phyloP scores from a whole-genome alignment of 441 rosid species.

The Populus tomentosa region DNA sequence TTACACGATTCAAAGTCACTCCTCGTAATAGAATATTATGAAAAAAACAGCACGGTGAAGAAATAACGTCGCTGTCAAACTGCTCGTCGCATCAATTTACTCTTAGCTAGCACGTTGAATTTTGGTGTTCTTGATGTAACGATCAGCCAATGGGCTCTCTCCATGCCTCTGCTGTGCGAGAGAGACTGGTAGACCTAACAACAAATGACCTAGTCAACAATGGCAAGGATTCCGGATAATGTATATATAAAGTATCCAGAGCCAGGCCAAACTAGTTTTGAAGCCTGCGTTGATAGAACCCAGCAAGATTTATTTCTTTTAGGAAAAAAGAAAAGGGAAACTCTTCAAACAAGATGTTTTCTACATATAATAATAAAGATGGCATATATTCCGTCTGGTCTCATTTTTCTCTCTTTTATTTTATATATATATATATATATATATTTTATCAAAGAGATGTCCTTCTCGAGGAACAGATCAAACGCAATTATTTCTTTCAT shows the following conservation, averaged over 20 bases:
- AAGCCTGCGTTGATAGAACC: too few species aligned
- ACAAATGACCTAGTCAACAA: slow-evolving; percentile 30
- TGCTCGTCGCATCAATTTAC: slow-evolving; percentile 37
- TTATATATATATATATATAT: too few species aligned
- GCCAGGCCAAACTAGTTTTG: not conserved
- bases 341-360: too few species aligned
- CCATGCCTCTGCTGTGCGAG: not conserved
- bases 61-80: slow-evolving; percentile 21
- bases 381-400: too few species aligned
- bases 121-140: slow-evolving; percentile 7
- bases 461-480: not conserved
- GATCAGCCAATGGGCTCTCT: not conserved
- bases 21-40: too few species aligned
- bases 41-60: not conserved
- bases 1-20: not conserved
- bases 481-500: not conserved
- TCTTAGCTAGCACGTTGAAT: not conserved
- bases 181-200: not conserved
- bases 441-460: not conserved
- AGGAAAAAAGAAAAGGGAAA: too few species aligned
- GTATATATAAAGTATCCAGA: not conserved
- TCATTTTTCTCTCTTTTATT: too few species aligned
- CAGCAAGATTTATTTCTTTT: too few species aligned
- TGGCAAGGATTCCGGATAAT: not conserved
- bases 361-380: too few species aligned